Percentiles rank a stretch among this genome's conserved stretches.
Conservation (phyloP, 352 stramenopile genomes). For the Pilasporangium apinafurcum region DNA sequence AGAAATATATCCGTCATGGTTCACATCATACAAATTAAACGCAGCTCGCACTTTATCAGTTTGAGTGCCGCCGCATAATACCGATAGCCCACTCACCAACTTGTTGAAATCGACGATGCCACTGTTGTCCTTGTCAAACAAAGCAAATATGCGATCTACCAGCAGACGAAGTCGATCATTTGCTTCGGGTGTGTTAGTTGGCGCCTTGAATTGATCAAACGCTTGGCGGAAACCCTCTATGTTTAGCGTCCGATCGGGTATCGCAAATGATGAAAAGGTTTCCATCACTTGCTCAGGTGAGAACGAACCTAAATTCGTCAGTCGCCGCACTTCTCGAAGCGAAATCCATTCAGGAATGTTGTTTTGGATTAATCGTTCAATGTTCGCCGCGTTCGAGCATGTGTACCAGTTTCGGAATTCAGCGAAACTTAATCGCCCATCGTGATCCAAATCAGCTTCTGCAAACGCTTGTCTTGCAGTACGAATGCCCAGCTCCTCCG, state of each 20-base stretch:
- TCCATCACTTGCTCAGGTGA: conserved; percentile 71
- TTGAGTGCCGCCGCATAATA: conserved; percentile 64
- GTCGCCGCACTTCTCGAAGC: conserved; percentile 61
- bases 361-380: conserved; percentile 75
- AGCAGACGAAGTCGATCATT: conserved; percentile 47
- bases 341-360: conserved; percentile 74
- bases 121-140: conserved; percentile 82
- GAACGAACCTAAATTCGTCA: conserved; percentile 72
- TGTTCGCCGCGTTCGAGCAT: conserved; percentile 60
- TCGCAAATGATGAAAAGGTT: conserved; percentile 64
- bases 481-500: conserved; percentile 47
- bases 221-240: conserved; percentile 55
- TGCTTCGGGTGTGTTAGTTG: conserved; percentile 13
- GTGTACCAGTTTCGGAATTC: conserved; percentile 85
- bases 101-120: conserved; percentile 79
- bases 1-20: conserved; percentile 83
- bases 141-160: conserved; percentile 68
- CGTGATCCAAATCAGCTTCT: conserved; percentile 61
- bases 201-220: conserved; percentile 44
- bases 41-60: conserved; percentile 74
- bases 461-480: conserved; percentile 73
- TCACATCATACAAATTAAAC: conserved; percentile 86
- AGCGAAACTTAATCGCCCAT: conserved; percentile 61
- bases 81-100: conserved; percentile 66
- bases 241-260: conserved; percentile 58